Evolutionary conservation across 805 yeast species (phyloP).

Genomic region (Barnettozyma wickerhamii): DNA sequence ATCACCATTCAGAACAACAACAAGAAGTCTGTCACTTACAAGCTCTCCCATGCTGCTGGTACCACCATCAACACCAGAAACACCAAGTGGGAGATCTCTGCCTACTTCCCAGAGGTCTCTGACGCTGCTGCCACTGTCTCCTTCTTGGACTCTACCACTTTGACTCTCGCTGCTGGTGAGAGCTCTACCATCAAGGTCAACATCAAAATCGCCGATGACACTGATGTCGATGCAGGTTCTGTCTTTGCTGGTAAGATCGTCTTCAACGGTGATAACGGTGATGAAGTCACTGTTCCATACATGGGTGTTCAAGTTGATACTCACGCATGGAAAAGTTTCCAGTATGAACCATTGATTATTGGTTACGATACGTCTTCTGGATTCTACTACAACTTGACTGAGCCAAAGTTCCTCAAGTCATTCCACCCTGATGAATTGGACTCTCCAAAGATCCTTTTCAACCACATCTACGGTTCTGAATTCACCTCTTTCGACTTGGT

Average conservation of each 20-base stretch:
- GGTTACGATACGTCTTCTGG: conserved; percentile 5
- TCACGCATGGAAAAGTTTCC: conserved; percentile 12
- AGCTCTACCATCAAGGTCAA: conserved; percentile 9
- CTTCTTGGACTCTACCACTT: conserved; percentile 1
- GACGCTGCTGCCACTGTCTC: conserved; percentile 6
- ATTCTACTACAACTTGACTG: conserved; percentile 8
- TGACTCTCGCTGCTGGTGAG: conserved; percentile 13
- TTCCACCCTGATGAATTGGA: conserved; percentile 1
- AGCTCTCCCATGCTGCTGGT: conserved; percentile 7
- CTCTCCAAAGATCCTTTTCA: conserved; percentile 9
- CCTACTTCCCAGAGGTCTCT: conserved; percentile 10
- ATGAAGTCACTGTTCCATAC: conserved; percentile 14
- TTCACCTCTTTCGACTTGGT: conserved; percentile 13
- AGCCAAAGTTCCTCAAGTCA: neutral
- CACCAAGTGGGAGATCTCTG: neutral
- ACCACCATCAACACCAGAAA: conserved; percentile 9
- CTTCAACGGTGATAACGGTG: conserved; percentile 16
- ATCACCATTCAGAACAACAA: conserved; percentile 10
- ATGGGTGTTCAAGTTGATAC: conserved; percentile 16
- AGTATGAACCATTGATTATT: conserved; percentile 4
- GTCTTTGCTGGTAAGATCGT: conserved; percentile 12
- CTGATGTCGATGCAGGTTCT: conserved; percentile 4
- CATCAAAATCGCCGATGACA: conserved; percentile 6
- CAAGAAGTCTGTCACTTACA: conserved; percentile 9
- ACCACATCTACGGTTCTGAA: conserved; percentile 11